These are phyloP conservation scores for Pleurotus djamor DNA, from an alignment of 768 basidiomycete species.

Conservation along the genomic window DNA sequence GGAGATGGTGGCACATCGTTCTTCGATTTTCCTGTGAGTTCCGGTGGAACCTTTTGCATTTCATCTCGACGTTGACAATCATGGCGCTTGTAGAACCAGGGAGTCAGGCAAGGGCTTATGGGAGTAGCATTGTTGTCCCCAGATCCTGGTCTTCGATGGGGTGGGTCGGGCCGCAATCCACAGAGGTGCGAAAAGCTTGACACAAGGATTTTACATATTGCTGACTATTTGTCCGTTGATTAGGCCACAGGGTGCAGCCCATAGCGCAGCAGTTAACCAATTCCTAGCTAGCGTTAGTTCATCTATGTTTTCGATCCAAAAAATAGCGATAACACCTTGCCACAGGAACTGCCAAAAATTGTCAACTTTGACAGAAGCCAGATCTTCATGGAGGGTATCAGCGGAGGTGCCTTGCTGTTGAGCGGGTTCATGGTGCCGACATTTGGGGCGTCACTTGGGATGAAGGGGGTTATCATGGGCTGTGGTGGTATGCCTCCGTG, in stretches of 20 bases:
- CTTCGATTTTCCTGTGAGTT: slow-evolving; percentile 16
- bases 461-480: slow-evolving; percentile 20
- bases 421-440: slow-evolving; percentile 23
- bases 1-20: slow-evolving; percentile 18
- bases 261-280: slow-evolving; percentile 24
- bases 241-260: slow-evolving; percentile 22
- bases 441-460: slow-evolving; percentile 20
- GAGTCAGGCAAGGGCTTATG: slow-evolving; percentile 16
- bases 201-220: background rate
- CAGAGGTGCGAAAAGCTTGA: background rate
- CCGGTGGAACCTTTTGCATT: background rate
- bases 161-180: slow-evolving; percentile 13
- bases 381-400: slow-evolving; percentile 24
- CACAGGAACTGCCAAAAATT: slow-evolving; percentile 16
- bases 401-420: slow-evolving; percentile 22
- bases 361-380: slow-evolving; percentile 22
- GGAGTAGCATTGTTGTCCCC: slow-evolving; percentile 16
- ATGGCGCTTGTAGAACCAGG: slow-evolving; percentile 12
- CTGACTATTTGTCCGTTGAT: background rate
- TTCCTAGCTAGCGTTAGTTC: slow-evolving; percentile 16
- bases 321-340: background rate
- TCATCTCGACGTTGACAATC: background rate
- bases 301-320: background rate
- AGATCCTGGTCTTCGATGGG: slow-evolving; percentile 15
- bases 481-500: slow-evolving; percentile 22